Percentiles rank a stretch among this genome's conserved stretches.
Conservation (phyloP, 257 asterid species). For the Solanum virginianum region DNA sequence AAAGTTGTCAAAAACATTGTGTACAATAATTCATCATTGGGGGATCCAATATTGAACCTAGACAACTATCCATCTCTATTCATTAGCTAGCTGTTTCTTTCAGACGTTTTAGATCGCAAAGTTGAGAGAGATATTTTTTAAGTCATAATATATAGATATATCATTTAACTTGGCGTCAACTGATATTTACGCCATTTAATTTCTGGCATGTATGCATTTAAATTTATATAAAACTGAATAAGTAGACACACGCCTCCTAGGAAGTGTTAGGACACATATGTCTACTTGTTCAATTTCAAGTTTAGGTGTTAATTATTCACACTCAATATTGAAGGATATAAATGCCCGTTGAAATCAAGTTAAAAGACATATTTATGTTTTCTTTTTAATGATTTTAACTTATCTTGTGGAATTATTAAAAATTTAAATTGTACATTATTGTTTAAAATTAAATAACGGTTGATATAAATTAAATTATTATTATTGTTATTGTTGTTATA, state of each 20-base stretch:
- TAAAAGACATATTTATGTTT: not conserved
- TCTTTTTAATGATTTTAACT: not conserved
- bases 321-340: not conserved
- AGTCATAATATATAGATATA: too few species aligned
- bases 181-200: not conserved
- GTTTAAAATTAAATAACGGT: not conserved
- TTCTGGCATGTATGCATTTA: not conserved
- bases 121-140: not conserved
- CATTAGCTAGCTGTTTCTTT: not conserved
- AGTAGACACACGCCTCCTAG: not conserved
- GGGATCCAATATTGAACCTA: not conserved
- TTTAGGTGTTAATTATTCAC: not conserved
- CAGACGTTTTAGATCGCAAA: accelerated
- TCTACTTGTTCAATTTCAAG: not conserved
- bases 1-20: not conserved
- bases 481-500: too few species aligned
- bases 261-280: not conserved
- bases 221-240: not conserved
- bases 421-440: not conserved
- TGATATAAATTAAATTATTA: not conserved
- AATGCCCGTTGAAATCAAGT: too few species aligned
- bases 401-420: not conserved
- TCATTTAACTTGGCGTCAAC: not conserved
- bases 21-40: not conserved
- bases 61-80: not conserved